These are phyloP conservation scores for Linderniella brevidens DNA, from an alignment of 257 asterid species.

Conservation along the genomic window DNA sequence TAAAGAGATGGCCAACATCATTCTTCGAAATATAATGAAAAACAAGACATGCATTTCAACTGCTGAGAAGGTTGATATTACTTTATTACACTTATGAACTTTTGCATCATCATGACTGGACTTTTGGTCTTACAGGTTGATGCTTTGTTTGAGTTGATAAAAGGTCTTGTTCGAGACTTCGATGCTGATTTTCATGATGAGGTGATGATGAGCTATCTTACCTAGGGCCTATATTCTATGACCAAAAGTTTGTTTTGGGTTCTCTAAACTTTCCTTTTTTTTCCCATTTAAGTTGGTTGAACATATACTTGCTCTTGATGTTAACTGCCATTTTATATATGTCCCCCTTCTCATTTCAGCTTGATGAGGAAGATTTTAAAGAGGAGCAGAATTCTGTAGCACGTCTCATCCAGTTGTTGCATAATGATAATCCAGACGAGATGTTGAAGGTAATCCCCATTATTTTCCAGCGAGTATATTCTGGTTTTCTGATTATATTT, in stretches of 20 bases:
- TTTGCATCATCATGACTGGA: slow-evolving; percentile 16
- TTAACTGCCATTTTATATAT: not conserved
- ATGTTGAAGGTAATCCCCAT: slow-evolving; percentile 62
- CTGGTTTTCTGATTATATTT: no score
- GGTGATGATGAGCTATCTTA: slow-evolving; percentile 31
- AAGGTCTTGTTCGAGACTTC: slow-evolving; percentile 68
- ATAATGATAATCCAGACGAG: slow-evolving; percentile 76
- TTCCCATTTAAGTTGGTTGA: not conserved
- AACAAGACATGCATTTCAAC: slow-evolving; percentile 62
- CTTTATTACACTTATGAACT: slow-evolving; percentile 4
- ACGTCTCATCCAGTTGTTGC: slow-evolving; percentile 81
- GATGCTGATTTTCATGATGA: slow-evolving; percentile 54
- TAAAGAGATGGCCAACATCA: slow-evolving; percentile 90
- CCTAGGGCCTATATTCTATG: not conserved
- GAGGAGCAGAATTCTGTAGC: slow-evolving; percentile 93
- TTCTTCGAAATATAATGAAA: slow-evolving; percentile 72
- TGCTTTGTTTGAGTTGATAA: slow-evolving; percentile 71
- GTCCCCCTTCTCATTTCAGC: slow-evolving; percentile 28
- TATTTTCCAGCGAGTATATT: not conserved
- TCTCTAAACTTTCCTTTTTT: slow-evolving; percentile 7
- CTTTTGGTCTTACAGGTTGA: slow-evolving; percentile 54
- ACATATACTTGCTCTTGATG: not conserved
- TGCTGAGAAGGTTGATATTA: slow-evolving; percentile 58
- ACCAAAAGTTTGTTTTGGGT: slow-evolving; percentile 8
- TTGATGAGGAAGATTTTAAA: slow-evolving; percentile 81